phyloP scores from a whole-genome alignment of 495 filamentous ascomycete genomes.

The Daldinia vernicosa region DNA sequence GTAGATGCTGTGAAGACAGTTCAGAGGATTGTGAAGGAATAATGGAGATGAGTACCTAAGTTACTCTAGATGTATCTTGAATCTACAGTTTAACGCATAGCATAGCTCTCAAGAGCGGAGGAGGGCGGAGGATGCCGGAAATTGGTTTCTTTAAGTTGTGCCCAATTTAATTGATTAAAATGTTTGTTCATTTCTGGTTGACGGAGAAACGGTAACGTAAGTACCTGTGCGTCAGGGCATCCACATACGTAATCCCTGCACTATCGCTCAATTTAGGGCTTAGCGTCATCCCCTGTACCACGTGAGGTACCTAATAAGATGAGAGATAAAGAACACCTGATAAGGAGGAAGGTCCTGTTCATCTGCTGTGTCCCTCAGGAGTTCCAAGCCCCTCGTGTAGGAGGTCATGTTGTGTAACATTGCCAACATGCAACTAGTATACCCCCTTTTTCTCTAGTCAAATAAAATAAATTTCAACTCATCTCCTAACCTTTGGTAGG shows the following conservation, averaged over 20 bases:
- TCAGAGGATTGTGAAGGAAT: background rate
- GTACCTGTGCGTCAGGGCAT: background rate
- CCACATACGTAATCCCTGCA: slow-evolving; percentile 3
- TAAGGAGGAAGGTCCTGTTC: background rate
- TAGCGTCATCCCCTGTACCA: background rate
- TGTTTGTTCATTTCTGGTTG: slow-evolving; percentile 10
- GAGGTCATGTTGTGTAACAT: no score
- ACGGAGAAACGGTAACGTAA: slow-evolving; percentile 7
- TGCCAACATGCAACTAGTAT: background rate
- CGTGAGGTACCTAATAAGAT: background rate
- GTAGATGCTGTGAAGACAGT: slow-evolving; percentile 1
- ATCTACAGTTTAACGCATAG: background rate
- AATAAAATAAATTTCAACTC: background rate
- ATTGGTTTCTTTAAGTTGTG: slow-evolving; percentile 2
- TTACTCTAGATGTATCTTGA: slow-evolving; percentile 11
- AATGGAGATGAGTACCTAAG: background rate
- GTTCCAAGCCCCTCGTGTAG: no score
- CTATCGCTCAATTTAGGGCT: slow-evolving; percentile 3
- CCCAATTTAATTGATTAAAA: background rate
- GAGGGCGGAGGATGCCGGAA: background rate
- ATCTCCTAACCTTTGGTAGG: background rate
- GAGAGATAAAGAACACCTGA: background rate
- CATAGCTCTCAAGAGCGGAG: background rate
- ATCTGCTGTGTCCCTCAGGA: no score
- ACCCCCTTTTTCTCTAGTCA: background rate